Base-by-base conservation (phyloP, 2,329 filamentous ascomycete genomes). In the Ascochyta fabae region DNA sequence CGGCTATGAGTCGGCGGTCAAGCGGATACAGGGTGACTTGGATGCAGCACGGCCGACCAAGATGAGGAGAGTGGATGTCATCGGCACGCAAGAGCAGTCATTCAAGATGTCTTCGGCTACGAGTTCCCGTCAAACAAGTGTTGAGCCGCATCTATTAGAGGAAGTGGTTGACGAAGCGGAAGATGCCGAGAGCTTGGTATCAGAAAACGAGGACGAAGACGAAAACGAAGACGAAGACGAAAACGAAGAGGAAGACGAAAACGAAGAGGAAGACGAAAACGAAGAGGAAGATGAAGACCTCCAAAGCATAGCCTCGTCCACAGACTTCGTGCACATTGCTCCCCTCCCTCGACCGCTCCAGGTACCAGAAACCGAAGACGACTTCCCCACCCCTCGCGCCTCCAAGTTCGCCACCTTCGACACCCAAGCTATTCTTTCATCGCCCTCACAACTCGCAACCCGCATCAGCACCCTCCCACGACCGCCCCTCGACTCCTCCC, bases 351-450 rank as follows among this genome's bases (percentile, higher is more conserved):
- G 53, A 22, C 53, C 48, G 12, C 16, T 42, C 1, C 41, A n/a
- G 10, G 42, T 56, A 7, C 52, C 52, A 3, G 53, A 50, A 42
- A 48, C 43, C 13, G 58, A 57, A 15, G 42, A 33, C 3, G 53
- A 68, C n/a, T 40, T 65, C 6, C 64, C 59, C 12, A 72, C 72
- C n/a, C 72, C 71, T 9, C 68, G 65, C 19, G 62, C 69, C 9
- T 60, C 58, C 16, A 63, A 58, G 23, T 5, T 16, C 3, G 51
- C 61, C n/a, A 49, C 53, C 16, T 72, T 74, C 46, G 65, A 75
- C 38, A 74, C 71, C 6, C 72, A 75, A 59, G 71, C 69, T 16
- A 74, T 74, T 16, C 66, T 74, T n/a, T 71, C 67, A 1, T 71
- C 69, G 3, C 67, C 67, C 13, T 65, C 60, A 1, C 62, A 64